Conservation (phyloP, 2,329 filamentous ascomycete species). For the Aureobasidium lini region DNA sequence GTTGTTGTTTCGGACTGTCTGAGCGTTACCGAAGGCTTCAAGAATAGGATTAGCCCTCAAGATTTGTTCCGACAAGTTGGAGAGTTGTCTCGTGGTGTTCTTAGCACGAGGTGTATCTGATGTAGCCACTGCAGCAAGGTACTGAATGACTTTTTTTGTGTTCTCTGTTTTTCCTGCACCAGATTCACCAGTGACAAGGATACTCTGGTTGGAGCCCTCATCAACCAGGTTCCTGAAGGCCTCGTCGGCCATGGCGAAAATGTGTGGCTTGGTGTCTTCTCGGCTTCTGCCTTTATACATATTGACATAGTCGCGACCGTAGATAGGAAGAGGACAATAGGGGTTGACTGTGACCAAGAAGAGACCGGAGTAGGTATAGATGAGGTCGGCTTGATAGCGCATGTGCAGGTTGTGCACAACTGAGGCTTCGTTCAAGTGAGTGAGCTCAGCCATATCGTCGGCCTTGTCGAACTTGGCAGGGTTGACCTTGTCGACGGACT, state of each 20-base stretch:
- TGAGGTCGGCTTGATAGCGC: constrained; percentile 90
- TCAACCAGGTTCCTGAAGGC: constrained; percentile 94
- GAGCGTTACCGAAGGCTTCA: constrained; percentile 95
- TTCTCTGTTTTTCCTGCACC: constrained; percentile 98
- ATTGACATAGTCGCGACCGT: constrained; percentile 92
- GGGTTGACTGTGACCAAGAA: constrained; percentile 97
- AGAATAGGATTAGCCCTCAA: constrained; percentile 92
- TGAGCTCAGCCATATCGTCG: constrained; percentile 98
- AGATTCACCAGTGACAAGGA: constrained; percentile 94
- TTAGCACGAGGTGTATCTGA: constrained; percentile 61
- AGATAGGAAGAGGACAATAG: constrained; percentile 90
- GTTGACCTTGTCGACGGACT: constrained; percentile 97
- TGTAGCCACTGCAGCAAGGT: constrained; percentile 87
- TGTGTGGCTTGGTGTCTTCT: constrained; percentile 94
- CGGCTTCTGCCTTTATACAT: constrained; percentile 91
- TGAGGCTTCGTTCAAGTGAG: constrained; percentile 93
- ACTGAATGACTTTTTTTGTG: constrained; percentile 99
- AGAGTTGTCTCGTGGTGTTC: constrained; percentile 58
- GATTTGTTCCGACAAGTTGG: constrained; percentile 92
- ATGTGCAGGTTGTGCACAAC: constrained; percentile 96
- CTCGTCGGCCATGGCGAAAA: constrained; percentile 95
- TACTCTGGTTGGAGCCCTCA: constrained; percentile 93
- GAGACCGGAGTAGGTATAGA: constrained; percentile 93
- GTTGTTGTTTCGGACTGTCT: constrained; percentile 96
- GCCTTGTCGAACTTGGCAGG: constrained; percentile 99